A percentile compares a stretch with the other conserved stretches of the same genome.
Conservation (phyloP, 805 yeast species). For the Cyberlindnera nakhonratchasimensis region DNA sequence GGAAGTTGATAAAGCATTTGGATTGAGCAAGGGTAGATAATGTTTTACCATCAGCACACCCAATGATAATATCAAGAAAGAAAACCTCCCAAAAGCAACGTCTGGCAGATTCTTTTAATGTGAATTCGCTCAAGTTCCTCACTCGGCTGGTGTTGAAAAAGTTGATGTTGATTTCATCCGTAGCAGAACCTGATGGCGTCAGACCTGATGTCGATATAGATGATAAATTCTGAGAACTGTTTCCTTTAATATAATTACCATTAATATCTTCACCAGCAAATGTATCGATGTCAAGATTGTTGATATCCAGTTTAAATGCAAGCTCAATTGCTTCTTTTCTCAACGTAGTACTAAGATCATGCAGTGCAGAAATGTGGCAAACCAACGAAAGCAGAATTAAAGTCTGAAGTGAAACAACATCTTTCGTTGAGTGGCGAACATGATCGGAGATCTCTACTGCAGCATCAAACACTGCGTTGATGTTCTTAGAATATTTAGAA, state of each 20-base stretch:
- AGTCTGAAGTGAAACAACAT: constrained; percentile 42
- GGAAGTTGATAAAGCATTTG: constrained; percentile 37
- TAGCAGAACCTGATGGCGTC: constrained; percentile 14
- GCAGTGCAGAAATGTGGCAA: constrained; percentile 50
- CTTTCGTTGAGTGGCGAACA: constrained; percentile 31
- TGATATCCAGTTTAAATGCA: constrained; percentile 35
- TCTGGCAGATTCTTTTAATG: constrained; percentile 33
- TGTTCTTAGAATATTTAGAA: constrained; percentile 35
- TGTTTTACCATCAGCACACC: constrained; percentile 50
- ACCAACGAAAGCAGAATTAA: constrained; percentile 40
- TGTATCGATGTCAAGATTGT: constrained; percentile 35
- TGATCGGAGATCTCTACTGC: constrained; percentile 32
- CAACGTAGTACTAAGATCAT: constrained; percentile 41
- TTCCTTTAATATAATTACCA: constrained; percentile 15
- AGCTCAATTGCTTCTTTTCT: constrained; percentile 41
- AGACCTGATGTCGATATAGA: constrained; percentile 13
- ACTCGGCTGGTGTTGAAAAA: constrained; percentile 25
- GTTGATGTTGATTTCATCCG: constrained; percentile 25
- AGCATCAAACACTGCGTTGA: constrained; percentile 38
- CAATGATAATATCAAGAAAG: constrained; percentile 49
- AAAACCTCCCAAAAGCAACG: constrained; percentile 51
- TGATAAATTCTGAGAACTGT: not conserved
- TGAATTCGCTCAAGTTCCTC: constrained; percentile 17
- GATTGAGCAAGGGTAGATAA: constrained; percentile 37
- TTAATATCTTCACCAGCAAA: constrained; percentile 26